Evolutionary conservation across 2,329 filamentous ascomycete species (phyloP), one percentile per base, ranked within the genome.

Genomic region (Acrocalymma vagum): DNA sequence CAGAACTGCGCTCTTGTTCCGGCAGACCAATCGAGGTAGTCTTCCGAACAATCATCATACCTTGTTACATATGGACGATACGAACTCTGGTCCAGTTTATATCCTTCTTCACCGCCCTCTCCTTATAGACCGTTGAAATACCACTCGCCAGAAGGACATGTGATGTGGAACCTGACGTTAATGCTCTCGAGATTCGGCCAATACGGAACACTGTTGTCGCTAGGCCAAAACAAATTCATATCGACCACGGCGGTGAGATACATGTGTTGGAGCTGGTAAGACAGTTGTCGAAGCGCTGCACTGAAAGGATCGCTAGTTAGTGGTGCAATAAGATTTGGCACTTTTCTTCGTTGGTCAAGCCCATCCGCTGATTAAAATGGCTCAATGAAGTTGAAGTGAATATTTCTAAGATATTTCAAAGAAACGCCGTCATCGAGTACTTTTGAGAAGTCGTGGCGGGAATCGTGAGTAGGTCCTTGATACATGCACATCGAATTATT

Each of bases 191-290:
- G n/a, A n/a, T n/a, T n/a, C n/a, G 23, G 23, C 23, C 23, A 25
- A 25, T n/a, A 9, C 9, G 28, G 35, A 9, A 22, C 15, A 21
- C n/a, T 30, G 13, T 15, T 17, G 30, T 38, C 35, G 14, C 5
- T 13, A 7, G 35, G 35, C 26, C 26, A 38, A 21, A 38, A 38
- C 7, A 38, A 14, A 3, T 26, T 38, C 11, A n/a, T 6, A 13
- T 38, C 28, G 5, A 25, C 18, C 10, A 38, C 15, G 7, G 27
- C 28, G 4, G 9, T 9, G 16, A 38, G 18, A 5, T 8, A 8
- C 27, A 38, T 30, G 6, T 15, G 11, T 6, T 28, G 26, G 14
- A 38, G 18, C 26, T 18, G 13, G 27, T 38, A 30, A 5, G 35
- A 38, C 11, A n/a, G n/a, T 4, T 24, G 16, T 8, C 35, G 35